A percentile compares a stretch with the other conserved stretches of the same genome.
phyloP scores from a whole-genome alignment of 208 protist genomes.

The Tritrichomonas foetus region DNA sequence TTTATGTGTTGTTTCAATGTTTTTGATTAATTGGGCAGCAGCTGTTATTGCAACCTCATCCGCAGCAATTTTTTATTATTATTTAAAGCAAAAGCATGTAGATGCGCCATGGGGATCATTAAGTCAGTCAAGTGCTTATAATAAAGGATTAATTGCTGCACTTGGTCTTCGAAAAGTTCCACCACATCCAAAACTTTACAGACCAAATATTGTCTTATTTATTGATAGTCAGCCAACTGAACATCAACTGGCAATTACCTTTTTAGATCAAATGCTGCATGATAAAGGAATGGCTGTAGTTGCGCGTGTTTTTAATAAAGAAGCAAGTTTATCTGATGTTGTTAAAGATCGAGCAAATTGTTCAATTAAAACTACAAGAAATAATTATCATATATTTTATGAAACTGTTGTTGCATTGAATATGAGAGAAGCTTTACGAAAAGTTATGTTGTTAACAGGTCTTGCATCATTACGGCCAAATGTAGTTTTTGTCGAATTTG shows the following conservation, averaged over 20 bases:
- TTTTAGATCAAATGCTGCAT: constrained; percentile 8
- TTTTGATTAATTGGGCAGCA: not conserved
- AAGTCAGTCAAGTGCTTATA: not conserved
- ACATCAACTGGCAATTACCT: not conserved
- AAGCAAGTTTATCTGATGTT: not conserved
- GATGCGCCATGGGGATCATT: not conserved
- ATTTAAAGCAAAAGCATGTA: not conserved
- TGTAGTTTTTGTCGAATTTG: constrained; percentile 4
- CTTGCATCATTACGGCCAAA: not conserved
- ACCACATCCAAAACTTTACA: constrained; percentile 26
- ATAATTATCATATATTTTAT: not conserved
- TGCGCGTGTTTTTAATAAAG: not conserved
- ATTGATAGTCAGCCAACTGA: not conserved
- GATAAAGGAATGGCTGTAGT: constrained; percentile 11
- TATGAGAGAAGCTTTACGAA: not conserved
- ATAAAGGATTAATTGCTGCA: not conserved
- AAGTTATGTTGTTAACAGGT: not conserved
- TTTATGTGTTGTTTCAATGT: not conserved
- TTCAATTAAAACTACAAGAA: not conserved
- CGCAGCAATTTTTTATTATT: not conserved
- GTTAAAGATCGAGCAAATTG: not conserved
- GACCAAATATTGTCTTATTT: not conserved
- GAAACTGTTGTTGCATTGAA: constrained; percentile 14
- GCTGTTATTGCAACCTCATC: not conserved
- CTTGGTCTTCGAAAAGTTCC: not conserved